Percentiles rank a stretch among this genome's conserved stretches.
phyloP scores from a whole-genome alignment of 306 rosid genomes.

The Phaseolus lunatus region DNA sequence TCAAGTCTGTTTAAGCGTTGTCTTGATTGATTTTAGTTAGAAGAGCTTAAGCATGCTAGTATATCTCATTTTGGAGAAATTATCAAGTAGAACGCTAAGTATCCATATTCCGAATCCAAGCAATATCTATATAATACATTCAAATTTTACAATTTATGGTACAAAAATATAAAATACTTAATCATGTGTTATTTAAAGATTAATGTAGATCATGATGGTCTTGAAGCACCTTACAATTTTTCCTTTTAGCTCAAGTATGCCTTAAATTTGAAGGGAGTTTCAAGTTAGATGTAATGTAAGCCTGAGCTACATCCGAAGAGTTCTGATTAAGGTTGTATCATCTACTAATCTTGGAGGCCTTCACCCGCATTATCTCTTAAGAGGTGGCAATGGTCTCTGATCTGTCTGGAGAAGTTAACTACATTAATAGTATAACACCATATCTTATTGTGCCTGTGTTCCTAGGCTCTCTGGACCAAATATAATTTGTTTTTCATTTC shows the following conservation, averaged over 20 bases:
- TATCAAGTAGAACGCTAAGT: neutral
- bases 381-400: neutral
- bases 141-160: neutral
- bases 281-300: neutral
- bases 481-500: neutral
- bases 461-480: neutral
- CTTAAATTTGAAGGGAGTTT: neutral
- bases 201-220: neutral
- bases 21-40: neutral
- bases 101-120: neutral
- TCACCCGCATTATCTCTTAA: neutral
- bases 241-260: neutral
- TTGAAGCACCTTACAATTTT: neutral
- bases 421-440: neutral
- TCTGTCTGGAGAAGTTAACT: slow-evolving; percentile 6
- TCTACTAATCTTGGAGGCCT: neutral
- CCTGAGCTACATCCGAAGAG: neutral
- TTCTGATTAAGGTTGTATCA: neutral
- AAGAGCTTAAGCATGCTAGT: neutral
- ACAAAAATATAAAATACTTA: neutral
- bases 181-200: neutral
- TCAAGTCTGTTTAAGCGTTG: neutral
- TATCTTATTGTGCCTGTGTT: neutral
- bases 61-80: neutral
- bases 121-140: neutral